These are phyloP conservation scores for Sporothrix pseudoabietina DNA, from an alignment of 2,329 filamentous ascomycete species.

Conservation along the genomic window DNA sequence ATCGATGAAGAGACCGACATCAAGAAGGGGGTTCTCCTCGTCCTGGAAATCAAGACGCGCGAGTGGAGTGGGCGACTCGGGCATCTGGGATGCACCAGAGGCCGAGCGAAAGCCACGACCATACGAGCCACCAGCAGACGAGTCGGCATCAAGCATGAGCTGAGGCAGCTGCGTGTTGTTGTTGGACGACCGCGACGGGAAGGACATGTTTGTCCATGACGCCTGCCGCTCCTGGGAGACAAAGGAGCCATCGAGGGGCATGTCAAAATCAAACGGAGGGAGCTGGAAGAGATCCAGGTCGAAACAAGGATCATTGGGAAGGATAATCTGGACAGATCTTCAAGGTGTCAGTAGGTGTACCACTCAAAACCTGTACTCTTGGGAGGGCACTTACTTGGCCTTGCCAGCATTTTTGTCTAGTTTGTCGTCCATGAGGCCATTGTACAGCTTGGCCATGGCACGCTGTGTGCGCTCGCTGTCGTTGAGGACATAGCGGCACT, in stretches of 20 bases:
- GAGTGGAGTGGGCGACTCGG: conserved; percentile 33
- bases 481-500: conserved; percentile 80
- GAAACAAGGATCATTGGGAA: conserved; percentile 83
- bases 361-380: no score
- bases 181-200: conserved; percentile 36
- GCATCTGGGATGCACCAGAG: conserved; percentile 27
- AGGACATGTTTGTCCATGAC: conserved; percentile 34
- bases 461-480: conserved; percentile 69
- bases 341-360: conserved; percentile 27
- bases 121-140: conserved; percentile 36
- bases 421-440: conserved; percentile 63
- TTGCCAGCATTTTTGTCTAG: conserved; percentile 73
- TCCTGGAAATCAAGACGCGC: conserved; percentile 44
- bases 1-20: conserved; percentile 43
- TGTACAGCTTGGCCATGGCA: conserved; percentile 67
- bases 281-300: conserved; percentile 56
- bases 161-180: conserved; percentile 51
- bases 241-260: conserved; percentile 39
- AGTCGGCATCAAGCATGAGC: conserved; percentile 40
- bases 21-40: conserved; percentile 47
- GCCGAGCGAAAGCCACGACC: conserved; percentile 32
- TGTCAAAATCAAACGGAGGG: conserved; percentile 57
- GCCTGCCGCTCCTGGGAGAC: conserved; percentile 32
- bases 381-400: conserved; percentile 59
- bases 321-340: conserved; percentile 73